Percentiles rank a stretch among this genome's conserved stretches.
phyloP scores from a whole-genome alignment of 108 stramenopile species.

The Fragilaria crotonensis region DNA sequence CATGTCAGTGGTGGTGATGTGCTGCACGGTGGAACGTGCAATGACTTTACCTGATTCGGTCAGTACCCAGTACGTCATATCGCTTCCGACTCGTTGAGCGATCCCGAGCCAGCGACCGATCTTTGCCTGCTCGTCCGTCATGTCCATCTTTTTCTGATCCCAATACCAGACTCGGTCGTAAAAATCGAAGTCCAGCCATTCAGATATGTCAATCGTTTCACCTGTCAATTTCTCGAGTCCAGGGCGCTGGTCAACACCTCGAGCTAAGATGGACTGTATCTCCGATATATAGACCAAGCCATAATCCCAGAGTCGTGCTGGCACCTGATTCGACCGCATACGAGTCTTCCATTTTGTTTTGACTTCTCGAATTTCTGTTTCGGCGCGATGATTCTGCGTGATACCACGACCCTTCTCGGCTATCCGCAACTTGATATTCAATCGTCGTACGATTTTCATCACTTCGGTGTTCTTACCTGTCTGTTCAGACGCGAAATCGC shows the following conservation, averaged over 20 bases:
- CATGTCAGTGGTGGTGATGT: constrained; percentile 11
- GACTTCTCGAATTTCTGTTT: constrained; percentile 5
- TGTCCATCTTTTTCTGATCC: no score
- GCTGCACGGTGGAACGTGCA: constrained; percentile 17
- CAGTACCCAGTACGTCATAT: constrained; percentile 26
- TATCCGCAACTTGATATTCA: not conserved
- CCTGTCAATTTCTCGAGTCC: no score
- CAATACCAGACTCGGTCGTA: no score
- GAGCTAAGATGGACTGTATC: constrained; percentile 6
- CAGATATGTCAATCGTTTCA: constrained; percentile 35
- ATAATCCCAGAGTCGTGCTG: constrained; percentile 20
- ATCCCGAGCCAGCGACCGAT: no score
- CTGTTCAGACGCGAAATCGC: not conserved
- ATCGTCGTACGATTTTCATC: not conserved
- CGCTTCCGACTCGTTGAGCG: constrained; percentile 12
- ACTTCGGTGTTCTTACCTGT: not conserved
- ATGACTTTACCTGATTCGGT: constrained; percentile 7
- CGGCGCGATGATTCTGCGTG: constrained; percentile 15
- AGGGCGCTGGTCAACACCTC: no score
- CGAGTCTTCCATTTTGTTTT: constrained; percentile 3
- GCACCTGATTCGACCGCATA: constrained; percentile 5
- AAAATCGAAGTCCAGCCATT: no score
- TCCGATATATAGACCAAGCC: constrained; percentile 8
- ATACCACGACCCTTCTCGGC: constrained; percentile 7
- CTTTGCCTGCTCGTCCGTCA: no score